Base-by-base conservation (phyloP, 1,284 basidiomycete species). In the Peniophora sp. region DNA sequence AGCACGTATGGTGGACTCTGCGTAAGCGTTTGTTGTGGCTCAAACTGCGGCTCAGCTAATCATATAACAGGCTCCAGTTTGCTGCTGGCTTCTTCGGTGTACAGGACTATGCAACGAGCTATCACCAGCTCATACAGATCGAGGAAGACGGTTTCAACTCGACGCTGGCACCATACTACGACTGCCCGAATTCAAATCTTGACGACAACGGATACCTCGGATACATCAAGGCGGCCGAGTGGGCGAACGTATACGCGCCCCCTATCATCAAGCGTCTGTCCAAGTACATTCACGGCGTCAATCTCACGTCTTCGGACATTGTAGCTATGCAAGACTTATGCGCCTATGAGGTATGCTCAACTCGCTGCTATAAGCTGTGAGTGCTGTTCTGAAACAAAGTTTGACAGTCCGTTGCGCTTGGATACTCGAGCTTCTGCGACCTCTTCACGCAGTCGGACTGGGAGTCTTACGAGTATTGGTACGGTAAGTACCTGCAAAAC, bases 381-480 rank as follows among this genome's bases (percentile, higher is more conserved):
- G 11, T 17, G 10, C 25, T 25, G 16, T 48, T 49, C 24, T 47
- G 27, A 43, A 59, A 59, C 56, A 59, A 19, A 43, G 14, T 39
- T 16, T 59, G 53, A 46, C 58, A 79, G 73, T 85, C 83, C 8
- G 80, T 84, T 24, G 74, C 83, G 0, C 73, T 87, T 32, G 85
- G 85, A 0, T 85, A 72, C 54, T 74, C 71, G 8, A 52, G 56
- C 16, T 76, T 76, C 57, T 75, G 82, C 59, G 65, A 68, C 12
- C 62, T 85, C 3, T 85, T 85, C 63, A 85, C 81, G 12, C 70
- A 81, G 55, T 72, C 79, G 47, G 84, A 86, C 61, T 86, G 82
- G 80, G 70, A 74, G 53, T 77, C 78, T 0, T 86, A 75, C 59
- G 77, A 81, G 54, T 84, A 85, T 59, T 61, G 63, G 20, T 59